Conservation (phyloP, 2,329 filamentous ascomycete genomes). For the Cryphonectria nitschkei region DNA sequence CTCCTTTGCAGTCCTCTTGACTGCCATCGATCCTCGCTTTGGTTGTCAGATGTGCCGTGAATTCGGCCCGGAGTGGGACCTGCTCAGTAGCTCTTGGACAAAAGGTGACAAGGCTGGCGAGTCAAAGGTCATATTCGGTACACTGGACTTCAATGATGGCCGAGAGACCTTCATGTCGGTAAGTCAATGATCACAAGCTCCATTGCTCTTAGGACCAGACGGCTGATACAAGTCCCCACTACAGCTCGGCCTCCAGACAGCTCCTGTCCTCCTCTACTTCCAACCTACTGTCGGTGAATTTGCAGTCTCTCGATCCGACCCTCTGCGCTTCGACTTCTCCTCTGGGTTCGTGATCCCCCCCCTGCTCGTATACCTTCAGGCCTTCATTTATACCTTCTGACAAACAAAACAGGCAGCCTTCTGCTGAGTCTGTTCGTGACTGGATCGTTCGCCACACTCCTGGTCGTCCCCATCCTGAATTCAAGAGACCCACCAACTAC, state of each 20-base stretch:
- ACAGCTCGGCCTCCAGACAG: constrained; percentile 90
- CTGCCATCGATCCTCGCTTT: constrained; percentile 80
- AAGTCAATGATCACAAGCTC: constrained; percentile 36
- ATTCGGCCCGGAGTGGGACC: constrained; percentile 92
- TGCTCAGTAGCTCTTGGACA: constrained; percentile 83
- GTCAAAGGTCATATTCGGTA: constrained; percentile 76
- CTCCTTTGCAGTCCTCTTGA: constrained; percentile 79
- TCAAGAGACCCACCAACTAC: constrained; percentile 88
- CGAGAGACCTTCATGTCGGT: constrained; percentile 87
- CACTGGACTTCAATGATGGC: constrained; percentile 86
- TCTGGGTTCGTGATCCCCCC: constrained; percentile 61
- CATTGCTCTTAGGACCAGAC: not conserved
- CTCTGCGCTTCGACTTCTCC: constrained; percentile 83
- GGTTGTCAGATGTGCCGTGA: constrained; percentile 86
- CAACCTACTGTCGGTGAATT: constrained; percentile 81
- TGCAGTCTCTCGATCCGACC: constrained; percentile 70
- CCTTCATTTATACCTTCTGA: constrained; percentile 5
- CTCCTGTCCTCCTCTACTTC: constrained; percentile 86
- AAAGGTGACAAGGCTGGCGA: constrained; percentile 79
- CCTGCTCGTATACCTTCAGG: not conserved
- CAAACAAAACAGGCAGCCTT: constrained; percentile 59
- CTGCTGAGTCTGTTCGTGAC: constrained; percentile 75
- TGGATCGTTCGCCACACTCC: constrained; percentile 82
- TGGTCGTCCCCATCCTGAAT: constrained; percentile 74
- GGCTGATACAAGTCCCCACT: constrained; percentile 7